These are phyloP conservation scores for Penicillium hordei DNA, from an alignment of 2,329 filamentous ascomycete genomes.

Conservation along the genomic window DNA sequence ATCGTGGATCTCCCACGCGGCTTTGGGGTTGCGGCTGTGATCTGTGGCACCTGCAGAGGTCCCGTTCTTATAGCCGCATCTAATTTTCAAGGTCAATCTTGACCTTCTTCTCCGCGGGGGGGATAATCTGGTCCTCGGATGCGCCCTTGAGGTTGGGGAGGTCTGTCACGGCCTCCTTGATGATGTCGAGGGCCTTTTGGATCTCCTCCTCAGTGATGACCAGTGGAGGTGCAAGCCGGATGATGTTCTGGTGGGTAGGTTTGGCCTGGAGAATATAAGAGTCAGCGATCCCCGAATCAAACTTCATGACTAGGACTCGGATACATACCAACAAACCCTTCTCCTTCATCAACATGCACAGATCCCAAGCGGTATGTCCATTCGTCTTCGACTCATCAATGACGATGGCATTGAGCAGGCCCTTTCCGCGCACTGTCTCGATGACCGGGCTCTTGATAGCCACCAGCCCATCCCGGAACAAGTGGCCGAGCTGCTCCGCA, in stretches of 20 bases:
- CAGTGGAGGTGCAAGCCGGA: conserved; percentile 91
- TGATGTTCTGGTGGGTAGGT: conserved; percentile 98
- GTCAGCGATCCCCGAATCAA: not conserved
- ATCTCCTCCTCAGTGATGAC: conserved; percentile 92
- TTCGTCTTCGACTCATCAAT: conserved; percentile 87
- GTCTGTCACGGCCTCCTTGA: conserved; percentile 77
- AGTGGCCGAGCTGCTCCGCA: conserved; percentile 74
- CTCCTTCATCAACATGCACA: conserved; percentile 91
- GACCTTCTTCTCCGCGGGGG: conserved; percentile 60
- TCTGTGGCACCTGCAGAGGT: not conserved
- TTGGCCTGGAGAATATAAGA: conserved; percentile 68
- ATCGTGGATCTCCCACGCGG: not conserved
- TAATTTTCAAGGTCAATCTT: conserved; percentile 61
- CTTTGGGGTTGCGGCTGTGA: not conserved
- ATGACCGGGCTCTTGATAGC: conserved; percentile 79
- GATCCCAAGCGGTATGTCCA: conserved; percentile 89
- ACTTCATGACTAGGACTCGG: not conserved
- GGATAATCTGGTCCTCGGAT: conserved; percentile 57
- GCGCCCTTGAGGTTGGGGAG: conserved; percentile 67
- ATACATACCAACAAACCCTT: conserved; percentile 83
- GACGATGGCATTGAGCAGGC: conserved; percentile 90
- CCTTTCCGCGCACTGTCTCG: conserved; percentile 82
- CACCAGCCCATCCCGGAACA: conserved; percentile 77
- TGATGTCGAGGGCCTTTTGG: conserved; percentile 71
- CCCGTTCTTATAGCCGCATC: not conserved